These are phyloP conservation scores for Fusarium concolor DNA, from an alignment of 2,329 filamentous ascomycete species.

Conservation along the genomic window DNA sequence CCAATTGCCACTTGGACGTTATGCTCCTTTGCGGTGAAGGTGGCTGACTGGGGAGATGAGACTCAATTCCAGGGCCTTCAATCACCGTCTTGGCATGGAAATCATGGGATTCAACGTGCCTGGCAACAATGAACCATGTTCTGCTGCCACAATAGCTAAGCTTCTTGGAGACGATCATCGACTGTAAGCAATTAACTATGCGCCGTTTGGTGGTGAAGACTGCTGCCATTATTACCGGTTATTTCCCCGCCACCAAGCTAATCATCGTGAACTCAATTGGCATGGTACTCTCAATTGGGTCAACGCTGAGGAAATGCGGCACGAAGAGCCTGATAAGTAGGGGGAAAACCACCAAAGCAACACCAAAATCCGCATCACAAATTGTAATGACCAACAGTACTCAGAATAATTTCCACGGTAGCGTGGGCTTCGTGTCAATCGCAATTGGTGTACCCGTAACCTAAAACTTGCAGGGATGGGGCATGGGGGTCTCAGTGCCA, in stretches of 20 bases:
- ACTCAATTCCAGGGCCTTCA: not conserved
- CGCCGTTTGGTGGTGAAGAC: not conserved
- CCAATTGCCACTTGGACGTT: not conserved
- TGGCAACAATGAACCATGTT: not conserved
- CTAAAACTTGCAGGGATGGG: not conserved
- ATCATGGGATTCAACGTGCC: not conserved
- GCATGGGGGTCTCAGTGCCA: not conserved
- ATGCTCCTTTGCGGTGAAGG: not conserved
- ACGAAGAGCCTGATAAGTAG: not conserved
- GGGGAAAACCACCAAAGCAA: not conserved
- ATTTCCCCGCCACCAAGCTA: not conserved
- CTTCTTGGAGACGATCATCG: too few relatives aligned
- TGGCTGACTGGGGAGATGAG: not conserved
- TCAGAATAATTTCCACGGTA: not conserved
- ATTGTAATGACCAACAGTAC: not conserved
- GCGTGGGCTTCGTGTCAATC: not conserved
- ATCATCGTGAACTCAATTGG: constrained; percentile 7
- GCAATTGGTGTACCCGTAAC: constrained; percentile 1
- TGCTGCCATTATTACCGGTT: not conserved
- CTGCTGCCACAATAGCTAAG: too few relatives aligned
- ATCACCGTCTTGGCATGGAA: not conserved
- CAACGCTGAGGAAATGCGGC: too few relatives aligned
- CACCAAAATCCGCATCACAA: not conserved
- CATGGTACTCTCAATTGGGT: not conserved
- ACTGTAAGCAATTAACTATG: not conserved